phyloP scores from a whole-genome alignment of 1,284 basidiomycete species.

The Marasmius sp. region DNA sequence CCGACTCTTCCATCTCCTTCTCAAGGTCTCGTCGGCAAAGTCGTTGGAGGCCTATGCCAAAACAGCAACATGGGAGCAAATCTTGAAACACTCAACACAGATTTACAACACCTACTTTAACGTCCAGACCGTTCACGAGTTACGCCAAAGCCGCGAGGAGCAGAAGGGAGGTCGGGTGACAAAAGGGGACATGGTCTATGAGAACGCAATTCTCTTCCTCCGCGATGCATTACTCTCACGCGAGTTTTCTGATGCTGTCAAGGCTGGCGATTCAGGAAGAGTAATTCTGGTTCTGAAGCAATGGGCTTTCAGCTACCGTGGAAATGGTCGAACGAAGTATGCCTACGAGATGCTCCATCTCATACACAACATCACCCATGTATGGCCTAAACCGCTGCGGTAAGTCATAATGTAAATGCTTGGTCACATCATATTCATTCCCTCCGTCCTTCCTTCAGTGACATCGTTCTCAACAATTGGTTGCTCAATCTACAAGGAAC shows the following conservation, averaged over 20 bases:
- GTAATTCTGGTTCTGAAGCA: conserved; percentile 33
- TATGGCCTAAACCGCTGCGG: conserved; percentile 35
- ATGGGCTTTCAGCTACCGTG: conserved; percentile 30
- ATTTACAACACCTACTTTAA: conserved; percentile 21
- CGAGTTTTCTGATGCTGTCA: conserved; percentile 35
- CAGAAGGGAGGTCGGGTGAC: background rate
- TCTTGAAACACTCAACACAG: conserved; percentile 17
- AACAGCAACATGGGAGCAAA: conserved; percentile 17
- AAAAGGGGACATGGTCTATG: conserved; percentile 35
- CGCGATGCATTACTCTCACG: conserved; percentile 33
- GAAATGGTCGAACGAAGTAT: conserved; percentile 36
- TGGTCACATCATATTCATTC: background rate
- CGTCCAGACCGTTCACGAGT: conserved; percentile 12
- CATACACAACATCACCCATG: conserved; percentile 35
- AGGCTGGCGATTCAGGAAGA: conserved; percentile 33
- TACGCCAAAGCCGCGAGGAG: conserved; percentile 12
- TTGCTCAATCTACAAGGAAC: conserved; percentile 36
- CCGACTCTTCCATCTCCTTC: conserved; percentile 33
- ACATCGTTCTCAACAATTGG: conserved; percentile 38
- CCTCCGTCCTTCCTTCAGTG: conserved; percentile 17
- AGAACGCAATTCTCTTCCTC: conserved; percentile 34
- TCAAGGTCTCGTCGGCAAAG: conserved; percentile 23
- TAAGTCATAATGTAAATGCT: conserved; percentile 11
- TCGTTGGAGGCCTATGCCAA: conserved; percentile 23
- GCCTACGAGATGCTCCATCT: conserved; percentile 38